Conservation (phyloP, 345 rosid species). For the Cochlearia excelsa region DNA sequence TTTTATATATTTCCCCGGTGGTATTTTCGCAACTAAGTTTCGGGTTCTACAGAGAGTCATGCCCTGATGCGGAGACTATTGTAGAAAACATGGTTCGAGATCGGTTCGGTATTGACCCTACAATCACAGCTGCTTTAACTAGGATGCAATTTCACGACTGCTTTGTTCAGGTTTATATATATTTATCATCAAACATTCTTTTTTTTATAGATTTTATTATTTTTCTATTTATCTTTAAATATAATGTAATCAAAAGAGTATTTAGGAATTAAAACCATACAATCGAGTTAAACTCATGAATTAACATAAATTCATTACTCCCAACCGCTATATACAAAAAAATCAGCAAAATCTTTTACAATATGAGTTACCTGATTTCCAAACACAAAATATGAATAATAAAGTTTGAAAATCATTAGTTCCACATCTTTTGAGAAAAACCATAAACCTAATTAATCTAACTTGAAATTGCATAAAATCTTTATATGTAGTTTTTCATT, state of each 20-base stretch:
- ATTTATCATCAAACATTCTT: too few relatives aligned
- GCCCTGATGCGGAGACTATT: constrained; percentile 27
- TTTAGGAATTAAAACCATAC: too few relatives aligned
- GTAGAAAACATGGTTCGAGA: constrained; percentile 17
- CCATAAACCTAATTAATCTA: too few relatives aligned
- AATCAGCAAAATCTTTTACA: not conserved
- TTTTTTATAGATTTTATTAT: too few relatives aligned
- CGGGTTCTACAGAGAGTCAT: constrained; percentile 26
- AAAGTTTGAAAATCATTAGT: not conserved
- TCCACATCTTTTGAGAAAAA: not conserved
- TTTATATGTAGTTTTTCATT: not conserved
- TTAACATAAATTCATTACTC: too few relatives aligned
- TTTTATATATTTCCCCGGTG: constrained; percentile 16
- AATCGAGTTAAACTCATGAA: too few relatives aligned
- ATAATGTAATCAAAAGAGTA: too few relatives aligned
- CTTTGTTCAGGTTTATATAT: constrained; percentile 25
- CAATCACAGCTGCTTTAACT: constrained; percentile 34
- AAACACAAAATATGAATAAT: too few relatives aligned
- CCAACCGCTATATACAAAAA: too few relatives aligned
- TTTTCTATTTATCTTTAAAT: too few relatives aligned
- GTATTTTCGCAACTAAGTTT: constrained; percentile 11
- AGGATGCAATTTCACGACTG: constrained; percentile 40
- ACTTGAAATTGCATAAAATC: not conserved
- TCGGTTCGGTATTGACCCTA: constrained; percentile 19
- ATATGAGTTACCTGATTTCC: not conserved